A percentile compares a stretch with the other conserved stretches of the same genome.
Conservation (phyloP, 2,329 filamentous ascomycete species). For the Colletotrichum navitas region DNA sequence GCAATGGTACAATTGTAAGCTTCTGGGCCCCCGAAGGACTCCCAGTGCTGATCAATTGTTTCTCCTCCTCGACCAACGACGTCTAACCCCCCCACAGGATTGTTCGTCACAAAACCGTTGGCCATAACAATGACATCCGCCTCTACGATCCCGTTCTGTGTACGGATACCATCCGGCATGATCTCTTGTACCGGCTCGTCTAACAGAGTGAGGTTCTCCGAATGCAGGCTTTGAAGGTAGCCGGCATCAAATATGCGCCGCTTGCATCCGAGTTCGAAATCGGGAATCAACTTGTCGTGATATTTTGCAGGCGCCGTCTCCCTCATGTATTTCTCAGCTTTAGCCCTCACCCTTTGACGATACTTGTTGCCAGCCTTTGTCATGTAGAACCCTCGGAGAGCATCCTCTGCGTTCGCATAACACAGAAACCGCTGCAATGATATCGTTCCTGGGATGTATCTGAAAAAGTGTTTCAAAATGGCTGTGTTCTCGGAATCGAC, state of each 20-base stretch:
- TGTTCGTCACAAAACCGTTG: constrained; percentile 70
- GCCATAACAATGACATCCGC: constrained; percentile 73
- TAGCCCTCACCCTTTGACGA: constrained; percentile 53
- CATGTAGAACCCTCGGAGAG: constrained; percentile 52
- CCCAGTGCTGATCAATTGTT: constrained; percentile 68
- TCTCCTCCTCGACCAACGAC: constrained; percentile 64
- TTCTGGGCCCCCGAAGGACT: constrained; percentile 68
- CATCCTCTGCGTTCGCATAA: constrained; percentile 53
- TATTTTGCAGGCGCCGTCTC: constrained; percentile 68
- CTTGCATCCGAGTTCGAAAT: constrained; percentile 74
- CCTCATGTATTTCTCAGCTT: constrained; percentile 57
- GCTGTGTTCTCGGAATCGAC: constrained; percentile 45
- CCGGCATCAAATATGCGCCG: constrained; percentile 70
- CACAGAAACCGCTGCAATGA: constrained; percentile 58
- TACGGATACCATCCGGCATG: constrained; percentile 55
- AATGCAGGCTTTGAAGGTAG: constrained; percentile 66
- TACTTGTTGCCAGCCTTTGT: constrained; percentile 50
- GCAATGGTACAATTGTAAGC: constrained; percentile 71
- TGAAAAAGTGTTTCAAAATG: constrained; percentile 52
- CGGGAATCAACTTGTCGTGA: constrained; percentile 70
- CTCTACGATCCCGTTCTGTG: constrained; percentile 55
- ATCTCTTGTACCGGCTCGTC: constrained; percentile 63
- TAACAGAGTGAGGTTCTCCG: constrained; percentile 60
- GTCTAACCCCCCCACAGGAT: constrained; percentile 65
- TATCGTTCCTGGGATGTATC: constrained; percentile 60